Conservation (phyloP, 2,329 filamentous ascomycete species). For the Pseudodiploospora longispora region DNA sequence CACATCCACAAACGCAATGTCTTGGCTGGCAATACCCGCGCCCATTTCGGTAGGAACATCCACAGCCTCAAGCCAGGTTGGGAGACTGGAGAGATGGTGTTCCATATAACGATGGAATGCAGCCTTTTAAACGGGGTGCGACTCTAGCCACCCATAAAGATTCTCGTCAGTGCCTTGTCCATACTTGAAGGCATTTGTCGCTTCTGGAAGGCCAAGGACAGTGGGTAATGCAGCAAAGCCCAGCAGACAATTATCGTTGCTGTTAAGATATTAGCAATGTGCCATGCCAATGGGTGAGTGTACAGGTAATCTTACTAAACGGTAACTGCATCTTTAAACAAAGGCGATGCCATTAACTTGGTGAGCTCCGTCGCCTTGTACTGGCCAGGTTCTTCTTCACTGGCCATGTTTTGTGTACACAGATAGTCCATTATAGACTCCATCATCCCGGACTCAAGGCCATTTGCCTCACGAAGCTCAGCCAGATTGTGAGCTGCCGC, state of each 20-base stretch:
- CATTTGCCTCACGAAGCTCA: conserved; percentile 6
- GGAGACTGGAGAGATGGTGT: conserved; percentile 13
- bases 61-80: conserved; percentile 15
- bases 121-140: conserved; percentile 10
- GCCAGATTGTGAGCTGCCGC: conserved; percentile 6
- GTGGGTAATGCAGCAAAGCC: conserved; percentile 9
- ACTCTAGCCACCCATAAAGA: conserved; percentile 13
- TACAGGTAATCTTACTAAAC: conserved; percentile 8
- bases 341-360: conserved; percentile 6
- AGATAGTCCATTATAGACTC: conserved; percentile 13
- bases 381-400: conserved; percentile 2
- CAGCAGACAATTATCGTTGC: conserved; percentile 11
- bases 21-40: conserved; percentile 9
- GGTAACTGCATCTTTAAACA: conserved; percentile 11
- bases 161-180: conserved; percentile 8
- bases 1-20: conserved; percentile 7
- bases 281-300: too few species aligned
- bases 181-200: conserved; percentile 11
- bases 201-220: conserved; percentile 4
- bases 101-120: conserved; percentile 20
- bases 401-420: conserved; percentile 8
- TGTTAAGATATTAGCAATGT: neutral
- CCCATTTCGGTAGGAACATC: conserved; percentile 13
- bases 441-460: conserved; percentile 4
- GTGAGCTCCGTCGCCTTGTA: conserved; percentile 9